Percentiles rank a stretch among this genome's conserved stretches.
These are phyloP conservation scores for Ogataea zsoltii DNA, from an alignment of 805 yeast genomes.

Conservation along the genomic window DNA sequence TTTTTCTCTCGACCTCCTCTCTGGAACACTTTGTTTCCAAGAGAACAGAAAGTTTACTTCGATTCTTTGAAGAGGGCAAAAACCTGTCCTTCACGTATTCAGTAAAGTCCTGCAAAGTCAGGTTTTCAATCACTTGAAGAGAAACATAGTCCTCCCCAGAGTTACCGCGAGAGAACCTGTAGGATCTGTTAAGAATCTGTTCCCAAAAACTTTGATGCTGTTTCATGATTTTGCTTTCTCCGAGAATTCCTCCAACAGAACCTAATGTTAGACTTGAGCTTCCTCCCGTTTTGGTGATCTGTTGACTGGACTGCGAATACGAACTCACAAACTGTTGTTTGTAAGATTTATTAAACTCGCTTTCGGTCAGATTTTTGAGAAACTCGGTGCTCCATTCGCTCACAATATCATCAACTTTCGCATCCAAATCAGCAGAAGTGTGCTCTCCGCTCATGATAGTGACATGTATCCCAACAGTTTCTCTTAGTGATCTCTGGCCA, in stretches of 20 bases:
- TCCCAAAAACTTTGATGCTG: constrained; percentile 52
- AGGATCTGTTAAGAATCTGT: constrained; percentile 46
- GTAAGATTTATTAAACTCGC: constrained; percentile 37
- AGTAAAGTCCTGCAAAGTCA: constrained; percentile 38
- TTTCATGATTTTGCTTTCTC: constrained; percentile 29
- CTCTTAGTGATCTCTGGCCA: constrained; percentile 52
- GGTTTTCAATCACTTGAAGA: constrained; percentile 25
- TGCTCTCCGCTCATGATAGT: constrained; percentile 53
- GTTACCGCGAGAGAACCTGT: constrained; percentile 37
- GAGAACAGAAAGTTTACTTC: constrained; percentile 46
- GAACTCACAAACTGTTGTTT: constrained; percentile 39
- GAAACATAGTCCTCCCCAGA: constrained; percentile 38
- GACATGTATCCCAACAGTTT: constrained; percentile 59
- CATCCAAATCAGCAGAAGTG: constrained; percentile 41
- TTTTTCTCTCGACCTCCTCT: constrained; percentile 38
- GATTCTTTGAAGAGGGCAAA: constrained; percentile 36
- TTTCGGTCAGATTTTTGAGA: constrained; percentile 33
- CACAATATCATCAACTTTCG: constrained; percentile 50
- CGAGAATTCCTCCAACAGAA: constrained; percentile 23
- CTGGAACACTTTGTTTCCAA: constrained; percentile 38
- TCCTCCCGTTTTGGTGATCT: constrained; percentile 19
- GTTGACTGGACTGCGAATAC: constrained; percentile 19
- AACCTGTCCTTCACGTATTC: constrained; percentile 37
- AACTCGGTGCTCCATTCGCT: constrained; percentile 38
- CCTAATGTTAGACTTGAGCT: constrained; percentile 29